Evolutionary conservation across 2,329 filamentous ascomycete genomes (phyloP), one percentile per base, ranked within the genome.

Genomic region (Penicillium hordei): DNA sequence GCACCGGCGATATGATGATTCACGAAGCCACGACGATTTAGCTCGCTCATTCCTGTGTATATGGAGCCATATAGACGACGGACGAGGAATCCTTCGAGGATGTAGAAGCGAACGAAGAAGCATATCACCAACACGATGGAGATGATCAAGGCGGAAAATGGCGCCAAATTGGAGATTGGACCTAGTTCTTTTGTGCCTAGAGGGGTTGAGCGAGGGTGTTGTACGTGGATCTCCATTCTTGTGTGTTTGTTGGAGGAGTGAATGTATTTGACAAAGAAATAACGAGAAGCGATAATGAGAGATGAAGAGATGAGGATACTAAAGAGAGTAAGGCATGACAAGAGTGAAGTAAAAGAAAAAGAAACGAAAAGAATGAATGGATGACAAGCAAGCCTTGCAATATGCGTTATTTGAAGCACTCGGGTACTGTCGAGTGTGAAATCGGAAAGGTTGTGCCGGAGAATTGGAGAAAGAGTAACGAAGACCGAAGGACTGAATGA

Each of bases 1-100:
- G 58, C 51, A 0, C 75, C 77, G 2, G 78, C 77, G 21, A 81
- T 74, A 46, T 80, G 78, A 55, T 81, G 78, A 48, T 81, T 80
- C 36, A 80, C 68, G 58, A 81, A 79, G 0, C 76, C 76, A 9
- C 76, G 70, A 5, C 72, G 67, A 21, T 74, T 71, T 0, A 64
- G 56, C 15, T 77, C 75, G 49, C 68, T 69, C 55, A 80, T 70
- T 5, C 63, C 48, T 0, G 68, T 70, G 58, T 76, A 79, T 9
- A 58, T 72, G 7, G 60, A 21, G 8, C 72, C 70, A 54, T 79
- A 79, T 9, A 72, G 31, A 7, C 63, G 64, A 21, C 61, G 60
- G 4, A 78, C 67, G 2, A 79, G 66, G 57, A 76, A 75, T 0
- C 48, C 65, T 57, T 80, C 77, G 13, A 80, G 67, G n/a, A 79